These are phyloP conservation scores for Cryptomeria japonica DNA, from an alignment of 75 land plant species.

Conservation along the genomic window DNA sequence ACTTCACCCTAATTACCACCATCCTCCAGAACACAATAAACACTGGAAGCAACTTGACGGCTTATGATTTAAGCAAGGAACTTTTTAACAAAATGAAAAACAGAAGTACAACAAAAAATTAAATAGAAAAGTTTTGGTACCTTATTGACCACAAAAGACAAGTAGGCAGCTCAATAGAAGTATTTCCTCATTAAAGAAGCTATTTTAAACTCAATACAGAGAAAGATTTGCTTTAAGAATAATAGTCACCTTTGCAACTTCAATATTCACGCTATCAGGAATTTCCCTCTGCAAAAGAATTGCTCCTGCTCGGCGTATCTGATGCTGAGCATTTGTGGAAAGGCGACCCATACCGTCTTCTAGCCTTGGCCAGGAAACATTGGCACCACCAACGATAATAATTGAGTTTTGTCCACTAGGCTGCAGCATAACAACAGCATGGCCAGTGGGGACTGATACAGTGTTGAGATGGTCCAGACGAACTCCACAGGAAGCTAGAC, in stretches of 20 bases:
- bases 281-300: conserved; percentile 90
- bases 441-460: conserved; percentile 77
- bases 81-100: background rate
- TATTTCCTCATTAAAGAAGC: background rate
- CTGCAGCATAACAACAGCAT: conserved; percentile 96
- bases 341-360: conserved; percentile 38
- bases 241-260: conserved; percentile 81
- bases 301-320: conserved; percentile 69
- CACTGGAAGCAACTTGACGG: background rate
- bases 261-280: conserved; percentile 84
- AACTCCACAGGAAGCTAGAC: conserved; percentile 66
- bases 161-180: background rate
- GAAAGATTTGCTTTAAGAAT: background rate
- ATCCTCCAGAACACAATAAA: background rate
- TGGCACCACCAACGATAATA: conserved; percentile 95
- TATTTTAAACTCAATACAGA: background rate
- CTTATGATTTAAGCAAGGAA: background rate
- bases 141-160: background rate
- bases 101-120: background rate
- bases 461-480: conserved; percentile 48
- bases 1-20: background rate
- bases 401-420: conserved; percentile 87
- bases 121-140: background rate
- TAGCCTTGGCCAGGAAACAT: conserved; percentile 67
- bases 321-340: conserved; percentile 35